Evolutionary conservation across 257 asterid species (phyloP), one percentile per base, ranked within the genome.

Genomic region (Forsythia suspensa): DNA sequence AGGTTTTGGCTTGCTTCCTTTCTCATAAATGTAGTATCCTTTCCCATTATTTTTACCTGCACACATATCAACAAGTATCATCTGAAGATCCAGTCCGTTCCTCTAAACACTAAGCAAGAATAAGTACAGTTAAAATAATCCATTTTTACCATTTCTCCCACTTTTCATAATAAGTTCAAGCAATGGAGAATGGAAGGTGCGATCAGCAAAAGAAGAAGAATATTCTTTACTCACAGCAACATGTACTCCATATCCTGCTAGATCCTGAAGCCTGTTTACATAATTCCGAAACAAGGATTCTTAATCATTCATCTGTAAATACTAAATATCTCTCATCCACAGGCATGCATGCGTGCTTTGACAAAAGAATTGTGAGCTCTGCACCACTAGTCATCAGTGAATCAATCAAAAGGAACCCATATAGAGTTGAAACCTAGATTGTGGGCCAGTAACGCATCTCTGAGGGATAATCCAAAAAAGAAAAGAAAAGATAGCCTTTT

Each of bases 241-340:
- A 86, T 83, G 86, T 69, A 96, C 98, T 66, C 98, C 98, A 76
- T 96, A 96, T 76, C 99, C 99, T 76, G 99, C 94, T 79, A 96
- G 73, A 86, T 96, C 99, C 86, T 85, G 93, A 83, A 96, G 99
- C 95, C 99, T 96, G 90, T 67, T 79, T 8, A 63, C 70, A 63
- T 63, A 63, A 29, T 21, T 63, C 24, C 16, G 71, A 69, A 29
- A 70, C 41, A 76, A 74, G 46, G 72, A 73, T 76, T 76, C 80
- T 71, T 76, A 79, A 76, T 75, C 78, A 73, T 37, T 67, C 59
- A 57, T 21, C 21, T 12, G 11, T 40, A 3, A 20, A 40, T 37
- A 21, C 71, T 40, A 3, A 20, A 40, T 37, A 21, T 78, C 20
- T 63, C 42, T 51, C 36, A 21, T 29, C 3, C 39, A 37, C 66